A percentile compares a stretch with the other conserved stretches of the same genome.
phyloP scores from a whole-genome alignment of 805 yeast genomes.

The Ogataea chonburiensis region DNA sequence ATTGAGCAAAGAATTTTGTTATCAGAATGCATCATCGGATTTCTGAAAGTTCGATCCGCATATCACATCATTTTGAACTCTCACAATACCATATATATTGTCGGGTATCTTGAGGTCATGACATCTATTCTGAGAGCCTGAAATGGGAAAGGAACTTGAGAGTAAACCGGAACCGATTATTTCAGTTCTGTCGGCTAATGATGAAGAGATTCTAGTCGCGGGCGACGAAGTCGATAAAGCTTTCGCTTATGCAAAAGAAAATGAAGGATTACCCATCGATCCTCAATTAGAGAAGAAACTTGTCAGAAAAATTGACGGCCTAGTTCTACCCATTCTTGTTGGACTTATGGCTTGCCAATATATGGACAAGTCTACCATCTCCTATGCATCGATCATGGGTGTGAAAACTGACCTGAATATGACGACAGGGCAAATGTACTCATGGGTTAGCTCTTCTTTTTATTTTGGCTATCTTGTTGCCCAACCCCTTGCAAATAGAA shows the following conservation, averaged over 20 bases:
- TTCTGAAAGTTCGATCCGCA: no score
- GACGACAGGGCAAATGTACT: conserved; percentile 36
- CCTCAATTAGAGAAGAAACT: background rate
- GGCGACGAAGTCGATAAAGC: conserved; percentile 1
- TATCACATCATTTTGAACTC: no score
- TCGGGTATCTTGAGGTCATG: no score
- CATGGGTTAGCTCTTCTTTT: conserved; percentile 46
- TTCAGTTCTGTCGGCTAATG: background rate
- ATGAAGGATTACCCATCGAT: background rate
- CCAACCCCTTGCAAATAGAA: conserved; percentile 42
- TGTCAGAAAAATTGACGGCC: background rate
- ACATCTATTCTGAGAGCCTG: no score
- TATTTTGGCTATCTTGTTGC: conserved; percentile 47
- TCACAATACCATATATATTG: no score
- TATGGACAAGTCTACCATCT: conserved; percentile 42
- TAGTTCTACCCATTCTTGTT: conserved; percentile 1
- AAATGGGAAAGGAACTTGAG: no score
- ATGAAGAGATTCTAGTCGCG: background rate
- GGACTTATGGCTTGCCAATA: conserved; percentile 32
- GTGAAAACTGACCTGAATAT: conserved; percentile 33
- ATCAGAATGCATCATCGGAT: no score
- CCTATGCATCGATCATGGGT: conserved; percentile 40
- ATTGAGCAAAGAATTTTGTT: no score
- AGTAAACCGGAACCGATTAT: no score
- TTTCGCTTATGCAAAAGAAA: background rate